Evolutionary conservation across 2,329 filamentous ascomycete species (phyloP).

Genomic region (Penicillium sp.): DNA sequence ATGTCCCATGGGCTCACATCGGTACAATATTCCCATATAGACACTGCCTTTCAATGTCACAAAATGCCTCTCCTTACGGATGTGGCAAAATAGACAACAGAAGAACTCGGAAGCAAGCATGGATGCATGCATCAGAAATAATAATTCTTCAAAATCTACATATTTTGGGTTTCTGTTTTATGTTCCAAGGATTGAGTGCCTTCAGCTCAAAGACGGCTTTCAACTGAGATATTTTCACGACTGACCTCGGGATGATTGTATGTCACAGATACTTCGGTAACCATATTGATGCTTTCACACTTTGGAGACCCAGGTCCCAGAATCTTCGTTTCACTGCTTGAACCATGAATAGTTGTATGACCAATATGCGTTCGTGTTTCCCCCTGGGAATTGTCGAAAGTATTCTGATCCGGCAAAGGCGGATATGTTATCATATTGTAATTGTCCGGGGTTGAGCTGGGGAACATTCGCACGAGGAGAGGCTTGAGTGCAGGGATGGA

Average conservation of each 20-base stretch:
- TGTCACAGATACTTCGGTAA: slow-evolving; percentile 16
- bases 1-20: too few species aligned
- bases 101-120: too few species aligned
- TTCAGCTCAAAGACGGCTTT: neutral
- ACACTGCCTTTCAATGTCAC: too few species aligned
- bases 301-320: slow-evolving; percentile 1
- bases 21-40: too few species aligned
- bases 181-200: too few species aligned
- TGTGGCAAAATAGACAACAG: too few species aligned
- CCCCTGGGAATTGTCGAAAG: slow-evolving; percentile 17
- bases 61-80: too few species aligned
- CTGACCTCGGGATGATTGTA: slow-evolving; percentile 1
- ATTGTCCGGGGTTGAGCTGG: slow-evolving; percentile 9
- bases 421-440: slow-evolving; percentile 21
- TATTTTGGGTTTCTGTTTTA: too few species aligned
- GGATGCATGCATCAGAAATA: too few species aligned
- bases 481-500: slow-evolving; percentile 33
- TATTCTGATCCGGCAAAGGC: neutral
- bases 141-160: too few species aligned
- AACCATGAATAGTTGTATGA: slow-evolving; percentile 6
- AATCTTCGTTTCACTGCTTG: slow-evolving; percentile 14
- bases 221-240: neutral
- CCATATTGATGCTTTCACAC: slow-evolving; percentile 15
- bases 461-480: slow-evolving; percentile 21
- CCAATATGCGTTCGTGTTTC: slow-evolving; percentile 13